Conservation (phyloP, 2,329 filamentous ascomycete genomes). For the Trichoderma atrobrunneum region DNA sequence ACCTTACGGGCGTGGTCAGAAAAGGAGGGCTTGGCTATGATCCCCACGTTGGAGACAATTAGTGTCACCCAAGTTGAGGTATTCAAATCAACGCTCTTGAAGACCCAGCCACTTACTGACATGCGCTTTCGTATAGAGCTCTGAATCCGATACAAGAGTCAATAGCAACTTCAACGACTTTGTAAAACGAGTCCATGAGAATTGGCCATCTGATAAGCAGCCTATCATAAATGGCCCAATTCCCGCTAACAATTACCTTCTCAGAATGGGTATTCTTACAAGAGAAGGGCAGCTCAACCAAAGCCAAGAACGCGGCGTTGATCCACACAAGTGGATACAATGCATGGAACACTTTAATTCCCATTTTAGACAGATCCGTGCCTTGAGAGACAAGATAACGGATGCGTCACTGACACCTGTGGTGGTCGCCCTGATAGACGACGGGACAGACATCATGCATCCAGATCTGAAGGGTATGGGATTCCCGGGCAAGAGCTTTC, state of each 20-base stretch:
- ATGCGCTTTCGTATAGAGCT: background rate
- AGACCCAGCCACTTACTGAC: background rate
- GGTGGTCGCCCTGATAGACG: background rate
- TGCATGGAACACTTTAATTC: slow-evolving; percentile 1
- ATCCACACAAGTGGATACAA: slow-evolving; percentile 3
- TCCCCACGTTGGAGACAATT: background rate
- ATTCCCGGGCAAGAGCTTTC: background rate
- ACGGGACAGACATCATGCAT: slow-evolving; percentile 3
- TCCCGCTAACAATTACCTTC: background rate
- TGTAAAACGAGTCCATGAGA: background rate
- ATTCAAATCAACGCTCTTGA: background rate
- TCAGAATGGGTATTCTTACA: background rate
- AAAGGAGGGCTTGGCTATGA: background rate
- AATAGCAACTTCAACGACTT: background rate
- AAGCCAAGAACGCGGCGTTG: background rate
- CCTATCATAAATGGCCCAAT: background rate
- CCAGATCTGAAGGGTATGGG: background rate
- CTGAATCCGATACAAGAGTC: background rate
- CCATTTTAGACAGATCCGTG: background rate
- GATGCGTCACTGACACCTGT: background rate
- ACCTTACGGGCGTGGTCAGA: background rate
- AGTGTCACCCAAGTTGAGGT: background rate
- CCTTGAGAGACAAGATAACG: background rate
- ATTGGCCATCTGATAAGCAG: background rate
- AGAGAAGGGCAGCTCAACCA: background rate